A percentile compares a stretch with the other conserved stretches of the same genome.
These are phyloP conservation scores for Ottelia alismoides DNA, from an alignment of 106 monocot species.

Conservation along the genomic window DNA sequence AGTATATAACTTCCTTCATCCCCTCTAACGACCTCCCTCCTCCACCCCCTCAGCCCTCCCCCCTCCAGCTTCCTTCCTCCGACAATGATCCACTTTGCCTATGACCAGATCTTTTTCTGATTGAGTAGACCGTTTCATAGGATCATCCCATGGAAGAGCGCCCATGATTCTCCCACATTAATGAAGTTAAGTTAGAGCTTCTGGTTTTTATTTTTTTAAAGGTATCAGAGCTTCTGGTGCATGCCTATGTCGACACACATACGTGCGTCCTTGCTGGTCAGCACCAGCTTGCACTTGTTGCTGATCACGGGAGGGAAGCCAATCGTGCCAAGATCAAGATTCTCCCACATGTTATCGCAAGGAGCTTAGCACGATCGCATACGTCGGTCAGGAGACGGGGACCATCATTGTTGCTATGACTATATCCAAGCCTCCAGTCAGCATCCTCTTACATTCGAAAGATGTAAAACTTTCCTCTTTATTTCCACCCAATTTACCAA, in stretches of 20 bases:
- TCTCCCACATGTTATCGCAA: conserved; percentile 2
- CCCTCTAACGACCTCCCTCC: no score
- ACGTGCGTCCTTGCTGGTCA: not conserved
- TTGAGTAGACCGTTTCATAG: not conserved
- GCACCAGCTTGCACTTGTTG: not conserved
- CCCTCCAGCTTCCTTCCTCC: not conserved
- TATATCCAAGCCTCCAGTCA: not conserved
- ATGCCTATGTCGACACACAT: conserved; percentile 2
- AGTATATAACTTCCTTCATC: no score
- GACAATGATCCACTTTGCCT: not conserved
- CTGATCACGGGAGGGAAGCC: not conserved
- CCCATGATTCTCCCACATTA: not conserved
- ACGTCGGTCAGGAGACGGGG: not conserved
- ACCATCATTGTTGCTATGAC: not conserved
- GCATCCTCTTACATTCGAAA: not conserved
- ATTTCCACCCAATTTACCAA: conserved; percentile 2
- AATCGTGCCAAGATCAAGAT: not conserved
- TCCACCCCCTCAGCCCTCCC: no score
- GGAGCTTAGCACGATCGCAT: not conserved
- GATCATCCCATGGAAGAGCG: not conserved
- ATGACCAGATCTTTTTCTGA: not conserved
- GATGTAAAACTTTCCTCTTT: not conserved
- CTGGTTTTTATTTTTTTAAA: no score
- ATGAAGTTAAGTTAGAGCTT: not conserved
- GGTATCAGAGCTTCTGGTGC: not conserved